Evolutionary conservation across 2,329 filamentous ascomycete species (phyloP).

Genomic region (Calonectria naviculata): DNA sequence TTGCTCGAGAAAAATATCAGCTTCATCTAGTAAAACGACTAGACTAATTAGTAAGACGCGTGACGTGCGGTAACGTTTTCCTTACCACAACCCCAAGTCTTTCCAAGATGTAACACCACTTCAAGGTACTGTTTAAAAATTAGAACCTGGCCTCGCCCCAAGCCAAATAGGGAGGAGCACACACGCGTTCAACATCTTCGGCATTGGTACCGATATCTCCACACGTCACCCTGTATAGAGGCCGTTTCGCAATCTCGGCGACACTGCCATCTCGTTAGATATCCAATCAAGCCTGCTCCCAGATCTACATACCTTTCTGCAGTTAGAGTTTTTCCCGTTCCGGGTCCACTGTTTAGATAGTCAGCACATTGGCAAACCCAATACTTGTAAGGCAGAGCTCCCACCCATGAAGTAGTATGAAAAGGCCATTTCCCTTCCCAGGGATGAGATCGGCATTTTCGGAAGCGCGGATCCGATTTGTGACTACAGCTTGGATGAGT

Average conservation of each 20-base stretch:
- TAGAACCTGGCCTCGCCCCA: neutral
- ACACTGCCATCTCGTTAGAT: neutral
- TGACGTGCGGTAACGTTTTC: too few relatives aligned
- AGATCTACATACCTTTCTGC: neutral
- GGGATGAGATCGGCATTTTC: neutral
- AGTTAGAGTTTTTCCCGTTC: neutral
- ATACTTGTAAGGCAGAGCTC: neutral
- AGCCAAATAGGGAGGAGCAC: neutral
- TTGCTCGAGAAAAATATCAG: conserved; percentile 20
- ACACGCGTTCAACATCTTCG: neutral
- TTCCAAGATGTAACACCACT: neutral
- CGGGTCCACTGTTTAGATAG: neutral
- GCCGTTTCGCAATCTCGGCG: neutral
- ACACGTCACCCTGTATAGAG: neutral
- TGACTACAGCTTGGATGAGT: neutral
- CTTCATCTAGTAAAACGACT: conserved; percentile 14
- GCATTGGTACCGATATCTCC: neutral
- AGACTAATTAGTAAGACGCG: neutral
- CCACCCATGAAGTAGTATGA: neutral
- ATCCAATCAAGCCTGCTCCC: neutral
- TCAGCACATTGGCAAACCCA: too few relatives aligned
- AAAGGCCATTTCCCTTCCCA: neutral
- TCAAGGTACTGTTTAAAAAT: neutral
- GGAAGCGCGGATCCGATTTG: neutral
- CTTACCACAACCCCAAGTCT: neutral